Base-by-base conservation (phyloP, 768 basidiomycete genomes). In the Stropharia rugosoannulata region DNA sequence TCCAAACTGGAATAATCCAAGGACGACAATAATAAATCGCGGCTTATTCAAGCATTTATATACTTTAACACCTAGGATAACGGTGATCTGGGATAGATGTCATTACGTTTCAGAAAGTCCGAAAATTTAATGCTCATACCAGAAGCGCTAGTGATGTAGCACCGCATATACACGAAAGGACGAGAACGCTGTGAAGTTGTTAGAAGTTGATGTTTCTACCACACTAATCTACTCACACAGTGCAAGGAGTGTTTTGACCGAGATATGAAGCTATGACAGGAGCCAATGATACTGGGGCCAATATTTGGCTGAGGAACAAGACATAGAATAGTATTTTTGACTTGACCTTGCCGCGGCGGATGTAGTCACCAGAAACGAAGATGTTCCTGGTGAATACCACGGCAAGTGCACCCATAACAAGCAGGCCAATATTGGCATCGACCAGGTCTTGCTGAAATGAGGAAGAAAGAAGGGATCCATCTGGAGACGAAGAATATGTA, bases 1-100 rank as follows among this genome's bases (percentile, higher is more conserved):
- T 19, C 75, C 73, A 19, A 69, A 61, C 54, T 79, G 78, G 18
- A 85, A 73, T 13, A 77, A 45, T 3, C 63, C 62, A 40, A 86
- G 63, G 15, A 75, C 62, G 18, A 73, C 58, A 12, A 81, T 71
- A 50, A 89, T 77, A 51, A 82, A 59, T n/a, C 74, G 74, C n/a
- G 83, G 79, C 55, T 81, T 79, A 65, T 83, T 78, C 58, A 87
- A 68, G 61, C 85, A 87, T 62, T 79, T 80, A 61, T 87, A 88
- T 7, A 81, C 84, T 64, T 89, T 89, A 61, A 82, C 71, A 12
- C 86, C 86, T 35, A 85, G 72, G 29, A 87, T 81, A 29, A 84
- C 85, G 0, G 83, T 78, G 40, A 87, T 76, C 86, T 86, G 51
- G 8, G 38, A 25, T 36, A 7, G 12, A 13, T 50, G 27, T 9